A percentile compares a stretch with the other conserved stretches of the same genome.
Evolutionary conservation across 2,329 filamentous ascomycete species (phyloP).

Genomic region (Colletotrichum coccodes): DNA sequence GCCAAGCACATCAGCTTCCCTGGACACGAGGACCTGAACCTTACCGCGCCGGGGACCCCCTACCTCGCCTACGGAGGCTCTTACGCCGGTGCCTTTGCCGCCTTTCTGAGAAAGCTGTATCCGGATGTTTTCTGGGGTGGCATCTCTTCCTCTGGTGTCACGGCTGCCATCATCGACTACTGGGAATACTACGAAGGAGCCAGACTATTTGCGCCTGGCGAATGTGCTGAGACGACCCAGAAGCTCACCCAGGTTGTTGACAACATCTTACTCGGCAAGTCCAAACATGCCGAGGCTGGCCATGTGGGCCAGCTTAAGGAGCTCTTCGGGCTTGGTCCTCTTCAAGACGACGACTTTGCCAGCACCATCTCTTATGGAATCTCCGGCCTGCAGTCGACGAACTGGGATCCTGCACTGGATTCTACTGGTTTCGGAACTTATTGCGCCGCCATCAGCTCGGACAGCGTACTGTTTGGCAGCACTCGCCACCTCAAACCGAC

Average conservation of each 20-base stretch:
- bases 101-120: conserved; percentile 80
- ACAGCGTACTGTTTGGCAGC: conserved; percentile 51
- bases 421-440: conserved; percentile 55
- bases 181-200: conserved; percentile 70
- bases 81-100: conserved; percentile 83
- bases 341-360: conserved; percentile 61
- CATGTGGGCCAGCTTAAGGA: conserved; percentile 44
- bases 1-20: conserved; percentile 77
- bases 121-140: conserved; percentile 82
- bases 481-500: conserved; percentile 47
- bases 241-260: conserved; percentile 63
- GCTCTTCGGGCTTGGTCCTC: conserved; percentile 56
- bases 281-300: conserved; percentile 39
- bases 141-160: conserved; percentile 84
- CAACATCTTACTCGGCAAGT: conserved; percentile 57
- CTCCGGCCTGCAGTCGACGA: conserved; percentile 55
- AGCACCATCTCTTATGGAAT: conserved; percentile 52
- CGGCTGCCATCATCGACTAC: conserved; percentile 80
- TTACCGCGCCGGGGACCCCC: conserved; percentile 73
- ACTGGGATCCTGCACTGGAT: conserved; percentile 63
- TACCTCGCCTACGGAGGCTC: conserved; percentile 87
- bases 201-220: conserved; percentile 58
- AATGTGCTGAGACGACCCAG: conserved; percentile 74
- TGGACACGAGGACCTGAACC: conserved; percentile 73
- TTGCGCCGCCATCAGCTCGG: conserved; percentile 57